Conservation (phyloP, 257 asterid species). For the Solanum pimpinellifolium region DNA sequence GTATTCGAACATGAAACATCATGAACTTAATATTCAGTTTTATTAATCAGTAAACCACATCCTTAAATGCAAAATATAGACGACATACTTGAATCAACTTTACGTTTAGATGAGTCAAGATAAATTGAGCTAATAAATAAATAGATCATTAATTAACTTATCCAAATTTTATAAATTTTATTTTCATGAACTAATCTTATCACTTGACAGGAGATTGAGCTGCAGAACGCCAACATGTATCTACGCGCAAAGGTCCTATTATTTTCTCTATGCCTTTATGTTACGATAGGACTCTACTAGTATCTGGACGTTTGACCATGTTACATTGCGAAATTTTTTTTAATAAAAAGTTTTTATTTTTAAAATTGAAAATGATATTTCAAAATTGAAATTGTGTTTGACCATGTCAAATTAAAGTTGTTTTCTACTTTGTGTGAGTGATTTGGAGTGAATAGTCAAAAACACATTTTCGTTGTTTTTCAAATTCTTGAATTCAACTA, state of each 20-base stretch:
- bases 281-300: not conserved
- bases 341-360: not conserved
- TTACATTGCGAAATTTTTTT: not conserved
- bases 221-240: conserved; percentile 81
- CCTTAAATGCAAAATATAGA: not conserved
- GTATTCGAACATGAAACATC: not conserved
- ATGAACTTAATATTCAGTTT: not conserved
- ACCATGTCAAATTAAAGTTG: not conserved
- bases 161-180: not conserved
- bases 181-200: not conserved
- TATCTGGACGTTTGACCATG: not conserved
- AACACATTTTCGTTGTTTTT: not conserved
- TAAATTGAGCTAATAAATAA: not conserved
- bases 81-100: not conserved
- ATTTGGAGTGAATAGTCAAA: not conserved
- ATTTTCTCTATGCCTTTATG: not conserved
- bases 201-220: conserved; percentile 56
- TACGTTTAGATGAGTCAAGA: not conserved
- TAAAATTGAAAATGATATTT: too few relatives aligned
- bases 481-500: not conserved
- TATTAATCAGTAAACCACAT: not conserved
- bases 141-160: not conserved
- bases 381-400: not conserved
- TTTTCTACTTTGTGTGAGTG: not conserved
- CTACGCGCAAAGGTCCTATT: conserved; percentile 64